These are phyloP conservation scores for Yamadazyma songkhlaensis DNA, from an alignment of 1,139 yeast genomes.

Conservation along the genomic window DNA sequence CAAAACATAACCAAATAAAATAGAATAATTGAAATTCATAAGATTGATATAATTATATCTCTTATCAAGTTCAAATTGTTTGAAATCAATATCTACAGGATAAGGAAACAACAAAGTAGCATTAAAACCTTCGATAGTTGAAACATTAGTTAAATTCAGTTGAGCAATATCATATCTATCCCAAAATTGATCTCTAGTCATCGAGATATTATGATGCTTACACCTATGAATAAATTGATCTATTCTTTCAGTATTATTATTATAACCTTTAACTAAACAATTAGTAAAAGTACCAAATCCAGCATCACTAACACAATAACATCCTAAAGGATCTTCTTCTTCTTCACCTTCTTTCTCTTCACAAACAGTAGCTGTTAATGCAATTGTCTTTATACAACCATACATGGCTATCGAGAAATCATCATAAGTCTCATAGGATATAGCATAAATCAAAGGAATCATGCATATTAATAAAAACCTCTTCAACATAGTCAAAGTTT, in stretches of 20 bases:
- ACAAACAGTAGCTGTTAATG: conserved; percentile 10
- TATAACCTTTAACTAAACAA: conserved; percentile 18
- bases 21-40: conserved; percentile 21
- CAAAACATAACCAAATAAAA: conserved; percentile 47
- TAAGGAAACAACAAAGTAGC: conserved; percentile 7
- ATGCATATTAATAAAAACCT: neutral
- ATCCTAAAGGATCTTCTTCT: conserved; percentile 6
- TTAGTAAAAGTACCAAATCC: conserved; percentile 21
- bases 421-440: conserved; percentile 3
- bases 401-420: conserved; percentile 8
- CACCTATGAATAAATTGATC: conserved; percentile 15
- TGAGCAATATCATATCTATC: conserved; percentile 10
- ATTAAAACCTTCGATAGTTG: conserved; percentile 12
- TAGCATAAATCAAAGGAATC: neutral
- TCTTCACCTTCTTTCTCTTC: neutral
- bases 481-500: neutral
- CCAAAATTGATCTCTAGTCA: conserved; percentile 10
- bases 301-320: conserved; percentile 16
- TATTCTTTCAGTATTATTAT: conserved; percentile 14
- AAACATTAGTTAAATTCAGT: conserved; percentile 8
- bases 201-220: conserved; percentile 5
- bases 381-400: conserved; percentile 9
- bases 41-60: conserved; percentile 3
- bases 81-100: conserved; percentile 12
- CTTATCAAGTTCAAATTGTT: conserved; percentile 6